Conservation (phyloP, 345 rosid species). For the Luvunga scandens region DNA sequence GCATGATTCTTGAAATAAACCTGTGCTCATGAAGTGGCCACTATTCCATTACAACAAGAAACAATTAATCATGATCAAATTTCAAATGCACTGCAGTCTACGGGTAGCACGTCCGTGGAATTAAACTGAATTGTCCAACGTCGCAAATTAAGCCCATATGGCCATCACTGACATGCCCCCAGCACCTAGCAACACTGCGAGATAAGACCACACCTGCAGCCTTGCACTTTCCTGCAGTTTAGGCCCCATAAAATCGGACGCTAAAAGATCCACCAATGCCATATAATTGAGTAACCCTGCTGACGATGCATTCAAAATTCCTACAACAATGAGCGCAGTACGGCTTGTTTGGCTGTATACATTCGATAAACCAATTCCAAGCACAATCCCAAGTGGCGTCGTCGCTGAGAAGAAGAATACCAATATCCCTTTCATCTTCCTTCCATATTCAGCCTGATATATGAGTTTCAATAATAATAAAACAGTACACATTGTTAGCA, state of each 20-base stretch:
- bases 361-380: constrained; percentile 38
- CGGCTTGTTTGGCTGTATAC: constrained; percentile 33
- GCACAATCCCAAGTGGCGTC: constrained; percentile 41
- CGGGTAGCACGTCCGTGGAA: no score
- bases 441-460: constrained; percentile 37
- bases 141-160: constrained; percentile 29
- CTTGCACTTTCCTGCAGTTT: constrained; percentile 34
- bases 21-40: no score
- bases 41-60: no score
- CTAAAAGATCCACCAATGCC: constrained; percentile 45
- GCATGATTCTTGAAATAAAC: no score
- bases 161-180: constrained; percentile 42
- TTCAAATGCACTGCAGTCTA: no score
- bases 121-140: no score
- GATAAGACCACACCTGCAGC: constrained; percentile 31
- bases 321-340: constrained; percentile 38
- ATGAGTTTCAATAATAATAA: no score
- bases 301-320: constrained; percentile 31
- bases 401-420: constrained; percentile 42
- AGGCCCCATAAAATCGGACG: constrained; percentile 43
- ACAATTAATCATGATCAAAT: no score
- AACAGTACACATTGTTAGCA: not conserved
- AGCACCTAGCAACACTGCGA: constrained; percentile 34
- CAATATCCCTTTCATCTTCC: constrained; percentile 24
- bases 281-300: constrained; percentile 43